A percentile compares a stretch with the other conserved stretches of the same genome.
Conservation (phyloP, 1,284 basidiomycete species). For the Leccinum pachyderme region DNA sequence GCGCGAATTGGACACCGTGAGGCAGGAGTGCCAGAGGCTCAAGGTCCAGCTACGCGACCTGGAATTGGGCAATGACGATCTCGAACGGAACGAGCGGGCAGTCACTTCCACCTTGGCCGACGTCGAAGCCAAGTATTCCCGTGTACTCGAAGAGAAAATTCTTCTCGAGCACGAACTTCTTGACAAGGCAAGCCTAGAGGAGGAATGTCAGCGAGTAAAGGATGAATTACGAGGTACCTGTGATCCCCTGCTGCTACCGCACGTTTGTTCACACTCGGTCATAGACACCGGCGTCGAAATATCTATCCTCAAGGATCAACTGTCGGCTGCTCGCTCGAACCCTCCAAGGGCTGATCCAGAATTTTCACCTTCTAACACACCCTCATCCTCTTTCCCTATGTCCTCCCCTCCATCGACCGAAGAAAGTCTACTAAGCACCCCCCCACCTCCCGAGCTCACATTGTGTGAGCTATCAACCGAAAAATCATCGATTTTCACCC, state of each 20-base stretch:
- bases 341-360: constrained; percentile 25
- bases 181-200: constrained; percentile 86
- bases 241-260: constrained; percentile 6
- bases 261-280: constrained; percentile 19
- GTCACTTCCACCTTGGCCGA: constrained; percentile 90
- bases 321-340: constrained; percentile 42
- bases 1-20: constrained; percentile 81
- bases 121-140: constrained; percentile 88
- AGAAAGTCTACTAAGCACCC: constrained; percentile 52
- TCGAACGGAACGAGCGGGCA: constrained; percentile 89
- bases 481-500: constrained; percentile 25
- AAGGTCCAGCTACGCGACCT: constrained; percentile 85
- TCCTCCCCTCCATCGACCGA: constrained; percentile 28
- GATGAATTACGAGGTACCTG: constrained; percentile 88
- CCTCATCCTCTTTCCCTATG: constrained; percentile 19
- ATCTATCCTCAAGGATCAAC: constrained; percentile 77
- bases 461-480: constrained; percentile 58
- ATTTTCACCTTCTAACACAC: constrained; percentile 28
- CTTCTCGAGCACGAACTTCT: constrained; percentile 95
- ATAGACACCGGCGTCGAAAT: constrained; percentile 85
- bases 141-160: constrained; percentile 94
- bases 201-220: constrained; percentile 88
- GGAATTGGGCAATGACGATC: constrained; percentile 95
- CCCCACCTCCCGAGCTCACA: constrained; percentile 59
- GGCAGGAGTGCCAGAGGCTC: constrained; percentile 77